Percentiles rank a stretch among this genome's conserved stretches.
These are phyloP conservation scores for Umbellularia californica DNA, from an alignment of 164 flowering plant genomes.

Conservation along the genomic window DNA sequence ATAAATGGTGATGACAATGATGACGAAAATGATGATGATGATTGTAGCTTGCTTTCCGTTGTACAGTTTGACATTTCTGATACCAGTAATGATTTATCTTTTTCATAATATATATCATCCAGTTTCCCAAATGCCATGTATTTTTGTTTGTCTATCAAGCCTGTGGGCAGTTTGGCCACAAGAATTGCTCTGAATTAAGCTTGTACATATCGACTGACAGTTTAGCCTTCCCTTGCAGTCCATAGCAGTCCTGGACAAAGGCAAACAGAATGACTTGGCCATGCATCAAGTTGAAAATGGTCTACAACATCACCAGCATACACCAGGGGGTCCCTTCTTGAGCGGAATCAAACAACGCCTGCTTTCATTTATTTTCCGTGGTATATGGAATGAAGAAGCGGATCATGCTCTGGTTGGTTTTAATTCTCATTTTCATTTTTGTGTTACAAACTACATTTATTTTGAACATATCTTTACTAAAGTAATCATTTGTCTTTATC, in stretches of 20 bases:
- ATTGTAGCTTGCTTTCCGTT: background rate
- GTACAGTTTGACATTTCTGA: background rate
- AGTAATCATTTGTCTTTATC: background rate
- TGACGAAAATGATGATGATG: too few species aligned
- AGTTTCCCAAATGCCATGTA: background rate
- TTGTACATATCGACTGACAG: constrained; percentile 5
- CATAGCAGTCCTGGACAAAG: constrained; percentile 31
- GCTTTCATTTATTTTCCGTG: constrained; percentile 83
- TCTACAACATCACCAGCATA: constrained; percentile 26
- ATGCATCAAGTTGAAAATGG: constrained; percentile 38
- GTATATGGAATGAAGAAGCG: constrained; percentile 77
- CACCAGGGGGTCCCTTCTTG: constrained; percentile 43
- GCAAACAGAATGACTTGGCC: constrained; percentile 28
- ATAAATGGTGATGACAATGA: too few species aligned
- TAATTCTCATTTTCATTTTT: constrained; percentile 9
- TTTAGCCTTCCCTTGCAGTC: constrained; percentile 35
- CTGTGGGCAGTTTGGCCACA: background rate
- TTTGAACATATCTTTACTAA: background rate
- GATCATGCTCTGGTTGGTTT: constrained; percentile 70
- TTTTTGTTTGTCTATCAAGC: background rate
- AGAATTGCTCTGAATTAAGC: background rate
- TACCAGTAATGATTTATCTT: background rate
- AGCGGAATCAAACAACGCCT: constrained; percentile 92
- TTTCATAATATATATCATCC: background rate
- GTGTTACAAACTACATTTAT: background rate